Base-by-base conservation (phyloP, 768 basidiomycete species). In the Psilocybe subaeruginosa region DNA sequence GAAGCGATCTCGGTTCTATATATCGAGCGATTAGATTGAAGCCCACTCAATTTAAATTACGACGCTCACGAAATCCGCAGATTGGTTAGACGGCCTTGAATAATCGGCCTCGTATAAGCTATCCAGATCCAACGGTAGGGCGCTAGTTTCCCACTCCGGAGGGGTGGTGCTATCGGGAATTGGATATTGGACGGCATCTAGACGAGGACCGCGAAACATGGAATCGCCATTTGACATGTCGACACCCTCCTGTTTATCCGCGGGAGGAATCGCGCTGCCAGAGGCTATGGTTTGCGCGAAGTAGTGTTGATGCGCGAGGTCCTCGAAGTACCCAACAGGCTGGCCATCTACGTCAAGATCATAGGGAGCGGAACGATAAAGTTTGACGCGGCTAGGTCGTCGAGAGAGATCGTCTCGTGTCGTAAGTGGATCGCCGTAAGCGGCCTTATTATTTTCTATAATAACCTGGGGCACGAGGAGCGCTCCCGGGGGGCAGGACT, bases 371-470 rank as follows among this genome's bases (percentile, higher is more conserved):
- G 68, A 64, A 6, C 63, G 60, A 49, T 66, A 67, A 48, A 67
- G 56, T 8, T 56, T 56, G 30, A 67, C 45, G n/a, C 60, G 61
- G 54, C 59, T 64, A 7, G 70, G 68, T 5, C 66, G 64, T 23
- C 68, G 65, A 6, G 67, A 59, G 11, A 68, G 65, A 56, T 69
- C 70, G 54, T 71, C 70, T 11, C 66, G 66, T 8, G 65, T 58
- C 35, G 58, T 58, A 52, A 66, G 47, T 43, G 68, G 65, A 30
- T 60, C 54, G 3, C 56, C 62, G 27, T 59, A 66, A 4, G 23
- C 58, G 29, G 51, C 35, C 31, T 53, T 31, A 14, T 14, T 19
- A 43, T 23, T 41, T 16, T 66, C 62, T 11, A 61, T 49, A 17
- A 56, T 63, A 33, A 47, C 59, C 12, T 49, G 58, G 16, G 65